Evolutionary conservation across 805 yeast species (phyloP), one percentile per base, ranked within the genome.

Genomic region (Cyberlindnera amylophila): DNA sequence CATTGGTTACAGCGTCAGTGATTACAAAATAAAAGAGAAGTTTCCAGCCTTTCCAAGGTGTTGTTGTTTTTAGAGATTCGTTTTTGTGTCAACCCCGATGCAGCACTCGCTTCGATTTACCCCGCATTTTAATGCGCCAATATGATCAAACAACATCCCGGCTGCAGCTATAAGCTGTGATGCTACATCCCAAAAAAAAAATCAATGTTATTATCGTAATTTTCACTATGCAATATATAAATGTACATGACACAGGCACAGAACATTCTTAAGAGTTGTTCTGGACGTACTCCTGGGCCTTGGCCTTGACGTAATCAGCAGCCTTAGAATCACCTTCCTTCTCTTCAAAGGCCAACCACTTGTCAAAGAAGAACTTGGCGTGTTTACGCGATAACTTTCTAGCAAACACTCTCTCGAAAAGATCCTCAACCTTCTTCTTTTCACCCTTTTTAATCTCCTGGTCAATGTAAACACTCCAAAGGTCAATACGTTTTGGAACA

Each of bases 401-500:
- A 26, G 71, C 58, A 33, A 85, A 57, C 3, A 84, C 86, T 62
- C 98, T 78, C 63, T 90, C 96, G 54, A 89, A 90, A 47, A 91
- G 69, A 15, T 77, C 84, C 58, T 82, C 91, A 29, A 81, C 84
- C 62, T 79, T 82, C 52, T 69, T 67, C 64, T 81, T 81, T 39
- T 80, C 83, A 40, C 74, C 77, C 23, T 65, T 59, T 65, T 87
- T 89, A 56, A 87, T 81, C 64, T 91, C 98, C 63, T 87, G 95
- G 63, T 91, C 99, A 51, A 91, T 76, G 65, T 89, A 91, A 32
- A 91, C 95, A 58, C 86, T 90, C 98, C 98, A 91, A 48, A 91
- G 65, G 64, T 91, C 99, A 48, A 87, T 77, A 67, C 95, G 79
- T 72, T 88, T 88, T 41, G 96, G 93, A 36, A 86, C 91, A 59